These are phyloP conservation scores for Lactarius quietus DNA, from an alignment of 768 basidiomycete species.

Conservation along the genomic window DNA sequence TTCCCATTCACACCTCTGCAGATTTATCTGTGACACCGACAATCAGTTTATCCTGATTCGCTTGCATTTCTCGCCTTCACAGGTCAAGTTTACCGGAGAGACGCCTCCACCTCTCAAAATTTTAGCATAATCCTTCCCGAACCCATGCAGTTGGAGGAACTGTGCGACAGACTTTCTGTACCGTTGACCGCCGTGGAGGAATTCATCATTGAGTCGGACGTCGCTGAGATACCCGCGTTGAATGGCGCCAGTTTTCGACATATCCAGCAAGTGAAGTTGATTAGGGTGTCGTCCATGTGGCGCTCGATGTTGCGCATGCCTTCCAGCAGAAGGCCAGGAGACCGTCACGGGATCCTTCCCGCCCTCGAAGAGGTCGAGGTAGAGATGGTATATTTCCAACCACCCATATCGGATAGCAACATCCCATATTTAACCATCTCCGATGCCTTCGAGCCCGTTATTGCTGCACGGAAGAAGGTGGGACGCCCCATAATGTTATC, in stretches of 20 bases:
- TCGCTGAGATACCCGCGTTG: no score
- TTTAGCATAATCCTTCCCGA: neutral
- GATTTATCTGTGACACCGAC: neutral
- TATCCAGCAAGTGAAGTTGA: neutral
- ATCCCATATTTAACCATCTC: no score
- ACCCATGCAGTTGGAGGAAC: neutral
- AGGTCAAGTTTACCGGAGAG: no score
- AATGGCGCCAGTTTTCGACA: neutral
- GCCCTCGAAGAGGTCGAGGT: constrained; percentile 2
- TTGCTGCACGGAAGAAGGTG: neutral
- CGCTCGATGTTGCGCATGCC: neutral
- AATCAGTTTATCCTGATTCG: neutral
- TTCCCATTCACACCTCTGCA: neutral
- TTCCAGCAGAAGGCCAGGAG: neutral
- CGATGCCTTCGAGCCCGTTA: neutral
- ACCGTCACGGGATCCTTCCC: neutral
- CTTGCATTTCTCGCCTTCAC: no score
- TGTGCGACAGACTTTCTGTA: neutral
- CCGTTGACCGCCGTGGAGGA: neutral
- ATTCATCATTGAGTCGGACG: no score
- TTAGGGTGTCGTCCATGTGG: neutral
- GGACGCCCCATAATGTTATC: neutral
- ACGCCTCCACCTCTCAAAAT: neutral
- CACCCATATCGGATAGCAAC: neutral
- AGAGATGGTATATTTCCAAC: rapidly evolving